Percentiles rank a stretch among this genome's conserved stretches.
Conservation (phyloP, 768 basidiomycete species). For the Serendipita sp. region DNA sequence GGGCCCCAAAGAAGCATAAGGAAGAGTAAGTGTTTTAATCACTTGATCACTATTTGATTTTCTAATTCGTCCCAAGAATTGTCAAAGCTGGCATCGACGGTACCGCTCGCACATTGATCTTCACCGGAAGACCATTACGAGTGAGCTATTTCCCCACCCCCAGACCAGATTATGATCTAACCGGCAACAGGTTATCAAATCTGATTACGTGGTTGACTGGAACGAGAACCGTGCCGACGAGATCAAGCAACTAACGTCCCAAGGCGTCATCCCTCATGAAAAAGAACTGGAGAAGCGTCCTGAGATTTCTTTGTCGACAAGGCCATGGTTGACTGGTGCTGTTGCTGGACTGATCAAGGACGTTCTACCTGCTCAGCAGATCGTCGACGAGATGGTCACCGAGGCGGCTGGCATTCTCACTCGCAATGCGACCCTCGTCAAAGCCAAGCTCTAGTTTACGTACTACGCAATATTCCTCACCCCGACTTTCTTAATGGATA, state of each 20-base stretch:
- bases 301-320: slow-evolving; percentile 51
- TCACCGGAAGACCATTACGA: slow-evolving; percentile 76
- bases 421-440: slow-evolving; percentile 25
- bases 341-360: slow-evolving; percentile 49
- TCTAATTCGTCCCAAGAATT: slow-evolving; percentile 18
- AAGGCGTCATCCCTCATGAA: slow-evolving; percentile 67
- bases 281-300: slow-evolving; percentile 65
- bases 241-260: slow-evolving; percentile 65
- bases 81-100: slow-evolving; percentile 62
- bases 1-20: slow-evolving; percentile 74
- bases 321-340: slow-evolving; percentile 72
- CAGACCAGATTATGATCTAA: slow-evolving; percentile 51
- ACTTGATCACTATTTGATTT: neutral
- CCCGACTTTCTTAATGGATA: neutral
- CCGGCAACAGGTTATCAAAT: neutral
- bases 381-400: slow-evolving; percentile 68
- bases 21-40: slow-evolving; percentile 29
- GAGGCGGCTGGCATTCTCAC: slow-evolving; percentile 49
- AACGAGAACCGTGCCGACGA: slow-evolving; percentile 62
- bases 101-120: slow-evolving; percentile 71
- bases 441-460: slow-evolving; percentile 34
- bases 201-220: slow-evolving; percentile 24
- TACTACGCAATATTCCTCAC: slow-evolving; percentile 14
- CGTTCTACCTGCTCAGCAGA: slow-evolving; percentile 64
- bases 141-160: slow-evolving; percentile 73